These are phyloP conservation scores for Nissolia schottii DNA, from an alignment of 306 rosid genomes.

Conservation along the genomic window DNA sequence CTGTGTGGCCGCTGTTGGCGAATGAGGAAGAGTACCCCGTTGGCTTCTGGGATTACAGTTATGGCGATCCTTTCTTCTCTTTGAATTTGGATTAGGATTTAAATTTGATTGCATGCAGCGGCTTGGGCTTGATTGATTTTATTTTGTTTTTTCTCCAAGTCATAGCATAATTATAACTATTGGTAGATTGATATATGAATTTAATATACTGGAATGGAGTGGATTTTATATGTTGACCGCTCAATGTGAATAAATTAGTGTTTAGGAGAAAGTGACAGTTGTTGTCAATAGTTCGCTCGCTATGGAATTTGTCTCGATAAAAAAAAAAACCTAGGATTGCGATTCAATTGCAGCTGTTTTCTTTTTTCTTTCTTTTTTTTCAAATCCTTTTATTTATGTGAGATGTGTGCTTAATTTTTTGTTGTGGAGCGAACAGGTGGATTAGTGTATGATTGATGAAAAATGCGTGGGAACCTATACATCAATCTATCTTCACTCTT, in stretches of 20 bases:
- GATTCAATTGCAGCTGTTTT: not conserved
- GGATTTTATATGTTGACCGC: not conserved
- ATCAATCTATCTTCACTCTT: too few relatives aligned
- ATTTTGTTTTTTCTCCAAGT: not conserved
- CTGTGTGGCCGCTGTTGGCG: slow-evolving; percentile 56
- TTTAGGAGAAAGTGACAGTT: not conserved
- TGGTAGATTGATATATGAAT: not conserved
- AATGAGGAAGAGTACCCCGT: slow-evolving; percentile 51
- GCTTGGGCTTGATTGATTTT: not conserved
- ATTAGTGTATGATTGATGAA: too few relatives aligned
- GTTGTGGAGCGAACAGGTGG: too few relatives aligned
- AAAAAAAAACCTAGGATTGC: not conserved
- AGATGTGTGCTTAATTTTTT: not conserved
- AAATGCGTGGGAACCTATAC: too few relatives aligned
- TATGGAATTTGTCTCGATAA: not conserved
- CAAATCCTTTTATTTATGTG: too few relatives aligned
- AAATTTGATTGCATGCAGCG: not conserved
- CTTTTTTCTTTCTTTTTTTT: not conserved
- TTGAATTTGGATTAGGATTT: slow-evolving; percentile 54
- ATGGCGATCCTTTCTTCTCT: slow-evolving; percentile 60
- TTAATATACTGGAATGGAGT: too few relatives aligned
- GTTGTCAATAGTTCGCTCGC: not conserved
- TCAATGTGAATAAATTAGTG: not conserved
- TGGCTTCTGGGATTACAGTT: slow-evolving; percentile 75
- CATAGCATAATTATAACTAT: not conserved